Evolutionary conservation across 345 rosid genomes (phyloP).

Genomic region (Salix dunnii): DNA sequence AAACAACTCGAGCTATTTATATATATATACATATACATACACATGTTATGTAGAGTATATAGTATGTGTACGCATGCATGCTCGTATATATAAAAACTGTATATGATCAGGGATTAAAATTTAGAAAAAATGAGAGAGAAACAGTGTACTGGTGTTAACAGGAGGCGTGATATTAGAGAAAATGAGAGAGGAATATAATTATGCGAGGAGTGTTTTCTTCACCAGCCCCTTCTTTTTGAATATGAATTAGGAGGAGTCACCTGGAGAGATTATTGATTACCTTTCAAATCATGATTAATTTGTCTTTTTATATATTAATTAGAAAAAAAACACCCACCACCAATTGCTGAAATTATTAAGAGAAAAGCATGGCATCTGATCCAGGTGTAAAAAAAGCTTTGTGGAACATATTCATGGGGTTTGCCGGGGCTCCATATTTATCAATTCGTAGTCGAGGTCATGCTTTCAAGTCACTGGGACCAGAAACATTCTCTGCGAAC

Average conservation of each 20-base stretch:
- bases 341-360: conserved; percentile 9
- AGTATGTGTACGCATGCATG: no score
- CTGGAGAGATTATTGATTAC: conserved; percentile 23
- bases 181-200: background rate
- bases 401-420: conserved; percentile 38
- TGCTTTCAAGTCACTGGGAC: conserved; percentile 32
- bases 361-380: conserved; percentile 1
- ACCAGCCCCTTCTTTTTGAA: conserved; percentile 10
- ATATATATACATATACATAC: no score
- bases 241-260: conserved; percentile 1
- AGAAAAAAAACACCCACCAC: background rate
- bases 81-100: no score
- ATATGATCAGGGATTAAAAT: background rate
- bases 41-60: no score
- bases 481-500: conserved; percentile 40
- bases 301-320: conserved; percentile 35
- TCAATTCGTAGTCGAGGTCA: conserved; percentile 11
- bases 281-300: conserved; percentile 40
- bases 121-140: background rate
- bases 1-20: no score
- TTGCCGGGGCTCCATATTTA: conserved; percentile 19
- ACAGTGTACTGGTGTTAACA: background rate
- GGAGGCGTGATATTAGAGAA: background rate
- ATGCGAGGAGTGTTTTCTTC: background rate
- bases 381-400: background rate